Conservation (phyloP, 768 basidiomycete species). For the Podaxis sp. region DNA sequence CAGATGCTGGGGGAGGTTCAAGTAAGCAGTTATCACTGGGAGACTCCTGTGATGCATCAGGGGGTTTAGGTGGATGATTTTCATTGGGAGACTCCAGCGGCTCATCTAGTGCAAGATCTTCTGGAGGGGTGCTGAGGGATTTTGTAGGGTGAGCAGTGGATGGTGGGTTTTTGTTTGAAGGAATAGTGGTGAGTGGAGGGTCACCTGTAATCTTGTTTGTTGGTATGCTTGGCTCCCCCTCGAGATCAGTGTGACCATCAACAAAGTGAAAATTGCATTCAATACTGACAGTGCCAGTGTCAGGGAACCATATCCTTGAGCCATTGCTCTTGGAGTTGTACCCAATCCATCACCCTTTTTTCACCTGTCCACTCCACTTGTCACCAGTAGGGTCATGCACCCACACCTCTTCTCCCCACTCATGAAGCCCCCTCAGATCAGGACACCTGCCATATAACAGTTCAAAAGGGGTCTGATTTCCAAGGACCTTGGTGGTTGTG, state of each 20-base stretch:
- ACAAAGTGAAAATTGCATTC: constrained; percentile 27
- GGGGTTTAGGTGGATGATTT: no score
- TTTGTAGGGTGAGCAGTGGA: no score
- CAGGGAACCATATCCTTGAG: constrained; percentile 33
- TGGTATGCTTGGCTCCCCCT: constrained; percentile 1
- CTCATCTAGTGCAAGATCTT: no score
- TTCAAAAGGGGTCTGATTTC: constrained; percentile 26
- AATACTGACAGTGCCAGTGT: constrained; percentile 25
- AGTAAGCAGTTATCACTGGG: no score
- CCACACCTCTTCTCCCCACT: constrained; percentile 35
- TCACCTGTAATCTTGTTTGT: no score
- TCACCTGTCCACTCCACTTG: constrained; percentile 19
- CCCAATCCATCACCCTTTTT: constrained; percentile 35
- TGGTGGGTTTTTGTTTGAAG: no score
- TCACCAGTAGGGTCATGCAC: constrained; percentile 20
- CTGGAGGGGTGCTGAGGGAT: no score
- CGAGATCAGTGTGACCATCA: neutral
- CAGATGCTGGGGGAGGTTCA: no score
- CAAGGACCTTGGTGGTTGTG: constrained; percentile 24
- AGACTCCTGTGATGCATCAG: no score
- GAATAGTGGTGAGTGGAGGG: no score
- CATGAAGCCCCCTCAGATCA: constrained; percentile 21
- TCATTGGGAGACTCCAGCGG: no score
- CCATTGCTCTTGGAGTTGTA: constrained; percentile 29
- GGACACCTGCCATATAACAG: constrained; percentile 23